Base-by-base conservation (phyloP, 2,329 filamentous ascomycete species). In the Diaporthe citri region DNA sequence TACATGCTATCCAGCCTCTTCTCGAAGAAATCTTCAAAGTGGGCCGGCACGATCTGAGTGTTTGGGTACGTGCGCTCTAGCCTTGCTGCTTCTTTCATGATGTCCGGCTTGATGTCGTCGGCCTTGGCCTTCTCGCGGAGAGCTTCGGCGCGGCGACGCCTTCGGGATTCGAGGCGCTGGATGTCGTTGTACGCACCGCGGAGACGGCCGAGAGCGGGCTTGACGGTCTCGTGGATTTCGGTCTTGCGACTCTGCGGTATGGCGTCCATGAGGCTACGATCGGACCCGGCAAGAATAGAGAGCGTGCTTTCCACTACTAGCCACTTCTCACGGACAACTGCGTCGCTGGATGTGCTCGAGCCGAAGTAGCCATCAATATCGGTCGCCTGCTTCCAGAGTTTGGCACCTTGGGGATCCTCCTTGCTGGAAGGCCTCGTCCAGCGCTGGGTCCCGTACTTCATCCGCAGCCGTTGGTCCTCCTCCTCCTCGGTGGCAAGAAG, bases 21-120 rank as follows among this genome's bases (percentile, higher is more conserved):
- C 79, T 97, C 95, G 78, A 98, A 98, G 62, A 98, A 93, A 71
- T 92, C 90, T 80, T 99, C 97, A 80, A 99, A 98, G 80, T 98
- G 95, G 3, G 94, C 94, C 0, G 96, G 93, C 69, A 95, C 93
- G 70, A 99, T 93, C 15, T 92, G 90, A 51, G 96, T 95, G 84
- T 94, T 94, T 0, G 95, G 94, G 77, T 95, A 96, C 75, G 94
- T 93, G 60, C 96, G 91, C 85, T 98, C 97, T 17, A 98, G 87
- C 12, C 95, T 91, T 48, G 93, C 93, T 3, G 96, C 93, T 87
- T 98, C 96, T 66, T 90, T 90, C 31, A 98, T 87, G 5, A 99
- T 93, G 67, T 95, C 94, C 0, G 91, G 90, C 80, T 95, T 95
- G 79, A 98, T 96, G 82, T 98, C 96, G 83, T 99, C 97, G 31